phyloP scores from a whole-genome alignment of 2,329 filamentous ascomycete species.

The Sporothrix globosa region DNA sequence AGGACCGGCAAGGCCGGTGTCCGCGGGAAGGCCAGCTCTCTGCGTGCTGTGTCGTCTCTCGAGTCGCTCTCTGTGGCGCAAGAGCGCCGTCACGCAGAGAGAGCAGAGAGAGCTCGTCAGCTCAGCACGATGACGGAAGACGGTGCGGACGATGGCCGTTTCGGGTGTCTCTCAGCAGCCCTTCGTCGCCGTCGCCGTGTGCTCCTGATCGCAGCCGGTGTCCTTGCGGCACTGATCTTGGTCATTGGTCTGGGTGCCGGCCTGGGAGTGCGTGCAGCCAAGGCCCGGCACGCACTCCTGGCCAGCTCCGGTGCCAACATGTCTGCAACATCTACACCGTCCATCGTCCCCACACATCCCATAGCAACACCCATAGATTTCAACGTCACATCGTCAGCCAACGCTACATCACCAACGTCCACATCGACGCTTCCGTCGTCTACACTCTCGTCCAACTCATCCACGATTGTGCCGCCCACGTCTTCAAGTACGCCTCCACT shows the following conservation, averaged over 20 bases:
- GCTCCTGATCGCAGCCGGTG: background rate
- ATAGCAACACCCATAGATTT: background rate
- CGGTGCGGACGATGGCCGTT: background rate
- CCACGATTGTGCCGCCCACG: background rate
- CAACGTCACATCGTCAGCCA: background rate
- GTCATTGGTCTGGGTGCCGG: conserved; percentile 2
- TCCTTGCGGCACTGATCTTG: background rate
- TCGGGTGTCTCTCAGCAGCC: background rate
- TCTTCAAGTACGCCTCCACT: background rate
- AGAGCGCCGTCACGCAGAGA: conserved; percentile 3
- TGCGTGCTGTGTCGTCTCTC: background rate
- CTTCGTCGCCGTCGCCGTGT: background rate
- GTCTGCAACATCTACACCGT: background rate
- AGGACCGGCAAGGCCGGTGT: background rate
- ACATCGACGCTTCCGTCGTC: background rate
- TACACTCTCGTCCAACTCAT: background rate
- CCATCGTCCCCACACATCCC: background rate
- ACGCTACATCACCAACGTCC: background rate
- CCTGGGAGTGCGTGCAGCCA: background rate
- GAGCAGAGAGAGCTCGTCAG: background rate
- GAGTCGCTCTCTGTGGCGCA: conserved; percentile 5
- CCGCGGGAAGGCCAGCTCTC: background rate
- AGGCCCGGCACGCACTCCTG: background rate
- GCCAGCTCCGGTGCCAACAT: background rate
- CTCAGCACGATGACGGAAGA: background rate